phyloP scores from a whole-genome alignment of 768 basidiomycete genomes.

The Pleurotus djamor region DNA sequence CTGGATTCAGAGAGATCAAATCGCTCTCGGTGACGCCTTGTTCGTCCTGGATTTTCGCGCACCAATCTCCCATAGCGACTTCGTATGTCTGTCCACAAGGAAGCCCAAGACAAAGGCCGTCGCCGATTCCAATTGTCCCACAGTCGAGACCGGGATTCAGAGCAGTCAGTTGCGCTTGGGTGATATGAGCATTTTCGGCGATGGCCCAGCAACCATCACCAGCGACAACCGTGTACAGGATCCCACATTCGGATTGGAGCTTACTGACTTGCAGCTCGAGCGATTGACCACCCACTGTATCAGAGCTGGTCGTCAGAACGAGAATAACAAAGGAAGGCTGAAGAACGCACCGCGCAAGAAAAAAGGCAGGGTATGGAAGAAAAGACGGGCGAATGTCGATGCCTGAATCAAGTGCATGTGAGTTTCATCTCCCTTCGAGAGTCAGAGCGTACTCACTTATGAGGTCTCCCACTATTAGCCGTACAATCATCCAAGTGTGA shows the following conservation, averaged over 20 bases:
- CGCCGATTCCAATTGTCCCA: neutral
- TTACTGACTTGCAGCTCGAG: neutral
- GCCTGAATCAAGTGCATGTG: too few relatives aligned
- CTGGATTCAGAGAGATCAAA: constrained; percentile 5
- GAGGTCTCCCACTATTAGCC: too few relatives aligned
- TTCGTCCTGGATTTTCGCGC: constrained; percentile 4
- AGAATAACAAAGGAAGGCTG: too few relatives aligned
- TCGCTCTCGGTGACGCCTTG: constrained; percentile 3
- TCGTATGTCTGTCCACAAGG: constrained; percentile 5
- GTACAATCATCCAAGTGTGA: too few relatives aligned
- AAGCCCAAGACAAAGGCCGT: constrained; percentile 1
- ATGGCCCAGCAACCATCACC: constrained; percentile 6
- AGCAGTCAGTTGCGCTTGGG: constrained; percentile 2
- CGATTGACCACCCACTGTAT: too few relatives aligned
- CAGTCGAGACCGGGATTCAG: constrained; percentile 8
- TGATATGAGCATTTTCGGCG: constrained; percentile 1
- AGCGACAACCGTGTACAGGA: neutral
- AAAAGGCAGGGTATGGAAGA: too few relatives aligned
- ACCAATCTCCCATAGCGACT: constrained; percentile 6
- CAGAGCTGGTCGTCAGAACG: too few relatives aligned
- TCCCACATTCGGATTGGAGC: neutral
- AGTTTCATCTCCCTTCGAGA: too few relatives aligned
- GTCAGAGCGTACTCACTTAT: too few relatives aligned
- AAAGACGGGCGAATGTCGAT: too few relatives aligned
- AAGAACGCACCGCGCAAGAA: too few relatives aligned